Percentiles rank a stretch among this genome's conserved stretches.
Evolutionary conservation across 2,329 filamentous ascomycete genomes (phyloP).

Genomic region (Aspergillus hortae): DNA sequence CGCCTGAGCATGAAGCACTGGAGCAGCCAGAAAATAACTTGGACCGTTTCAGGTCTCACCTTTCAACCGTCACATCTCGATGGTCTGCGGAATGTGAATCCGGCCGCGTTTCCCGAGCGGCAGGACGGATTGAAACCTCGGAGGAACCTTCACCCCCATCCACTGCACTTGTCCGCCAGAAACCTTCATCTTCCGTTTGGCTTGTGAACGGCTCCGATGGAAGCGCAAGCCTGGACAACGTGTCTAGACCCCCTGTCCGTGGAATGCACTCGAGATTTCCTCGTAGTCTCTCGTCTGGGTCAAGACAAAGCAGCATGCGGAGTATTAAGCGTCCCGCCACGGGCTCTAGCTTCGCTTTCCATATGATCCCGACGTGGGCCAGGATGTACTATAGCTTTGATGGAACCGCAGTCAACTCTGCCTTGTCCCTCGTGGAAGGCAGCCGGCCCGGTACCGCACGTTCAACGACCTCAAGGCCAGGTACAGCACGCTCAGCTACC

Average conservation of each 20-base stretch:
- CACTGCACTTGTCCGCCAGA: conserved; percentile 21
- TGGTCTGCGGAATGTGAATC: conserved; percentile 34
- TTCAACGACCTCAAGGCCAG: conserved; percentile 25
- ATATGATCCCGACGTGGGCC: conserved; percentile 46
- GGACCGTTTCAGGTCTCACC: conserved; percentile 39
- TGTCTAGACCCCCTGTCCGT: conserved; percentile 34
- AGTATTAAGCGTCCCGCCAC: conserved; percentile 40
- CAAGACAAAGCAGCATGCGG: conserved; percentile 34
- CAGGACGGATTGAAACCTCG: conserved; percentile 16
- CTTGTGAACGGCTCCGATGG: conserved; percentile 31
- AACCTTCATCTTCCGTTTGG: conserved; percentile 30
- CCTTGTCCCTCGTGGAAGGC: conserved; percentile 38
- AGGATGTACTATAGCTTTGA: conserved; percentile 70
- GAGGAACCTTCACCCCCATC: conserved; percentile 22
- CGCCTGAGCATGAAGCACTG: conserved; percentile 15
- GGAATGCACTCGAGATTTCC: conserved; percentile 28
- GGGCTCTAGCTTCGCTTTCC: conserved; percentile 42
- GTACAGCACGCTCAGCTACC: conserved; percentile 27
- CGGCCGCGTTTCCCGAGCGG: conserved; percentile 21
- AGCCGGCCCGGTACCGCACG: conserved; percentile 28
- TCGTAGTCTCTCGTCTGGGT: conserved; percentile 44
- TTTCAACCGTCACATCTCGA: conserved; percentile 45
- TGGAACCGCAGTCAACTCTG: conserved; percentile 48
- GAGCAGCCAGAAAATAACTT: conserved; percentile 33
- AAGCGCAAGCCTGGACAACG: conserved; percentile 34